Percentiles rank a stretch among this genome's conserved stretches.
Evolutionary conservation across 371 early-diverging fungal genomes (phyloP).

Genomic region (Lichtheimia corymbifera): DNA sequence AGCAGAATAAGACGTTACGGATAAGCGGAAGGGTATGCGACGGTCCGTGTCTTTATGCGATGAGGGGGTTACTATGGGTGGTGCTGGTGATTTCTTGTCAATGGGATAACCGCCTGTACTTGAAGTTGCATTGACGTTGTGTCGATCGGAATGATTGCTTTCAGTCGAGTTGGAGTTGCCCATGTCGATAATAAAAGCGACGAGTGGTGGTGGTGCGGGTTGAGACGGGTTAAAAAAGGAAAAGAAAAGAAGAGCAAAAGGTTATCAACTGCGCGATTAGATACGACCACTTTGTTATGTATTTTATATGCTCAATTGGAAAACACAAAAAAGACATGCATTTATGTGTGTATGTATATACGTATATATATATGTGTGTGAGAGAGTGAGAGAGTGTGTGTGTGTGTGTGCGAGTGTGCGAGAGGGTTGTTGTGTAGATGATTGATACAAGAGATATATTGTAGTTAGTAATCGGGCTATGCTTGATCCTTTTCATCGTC

Average conservation of each 20-base stretch:
- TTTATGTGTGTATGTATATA: too few relatives aligned
- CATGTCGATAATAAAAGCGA: slow-evolving; percentile 5
- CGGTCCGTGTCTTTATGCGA: slow-evolving; percentile 5
- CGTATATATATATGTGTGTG: too few relatives aligned
- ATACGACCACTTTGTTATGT: too few relatives aligned
- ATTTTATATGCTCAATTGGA: not conserved
- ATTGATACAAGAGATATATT: too few relatives aligned
- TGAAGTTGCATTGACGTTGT: not conserved
- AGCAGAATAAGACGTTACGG: slow-evolving; percentile 3
- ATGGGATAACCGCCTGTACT: not conserved
- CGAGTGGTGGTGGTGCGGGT: too few relatives aligned
- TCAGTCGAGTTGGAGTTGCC: slow-evolving; percentile 25
- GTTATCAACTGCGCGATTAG: too few relatives aligned
- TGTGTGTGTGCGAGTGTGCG: too few relatives aligned
- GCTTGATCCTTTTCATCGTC: slow-evolving; percentile 14
- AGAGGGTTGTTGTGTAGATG: too few relatives aligned
- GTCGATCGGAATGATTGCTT: slow-evolving; percentile 6
- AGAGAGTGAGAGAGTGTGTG: too few relatives aligned
- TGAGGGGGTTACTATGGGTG: slow-evolving; percentile 8
- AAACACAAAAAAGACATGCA: not conserved
- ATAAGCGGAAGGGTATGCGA: slow-evolving; percentile 10
- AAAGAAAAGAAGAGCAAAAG: too few relatives aligned
- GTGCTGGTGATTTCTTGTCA: slow-evolving; percentile 10
- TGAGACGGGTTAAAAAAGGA: too few relatives aligned
- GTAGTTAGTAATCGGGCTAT: too few relatives aligned